Base-by-base conservation (phyloP, 192 early-diverging fungal species). In the Allomyces javanicus region DNA sequence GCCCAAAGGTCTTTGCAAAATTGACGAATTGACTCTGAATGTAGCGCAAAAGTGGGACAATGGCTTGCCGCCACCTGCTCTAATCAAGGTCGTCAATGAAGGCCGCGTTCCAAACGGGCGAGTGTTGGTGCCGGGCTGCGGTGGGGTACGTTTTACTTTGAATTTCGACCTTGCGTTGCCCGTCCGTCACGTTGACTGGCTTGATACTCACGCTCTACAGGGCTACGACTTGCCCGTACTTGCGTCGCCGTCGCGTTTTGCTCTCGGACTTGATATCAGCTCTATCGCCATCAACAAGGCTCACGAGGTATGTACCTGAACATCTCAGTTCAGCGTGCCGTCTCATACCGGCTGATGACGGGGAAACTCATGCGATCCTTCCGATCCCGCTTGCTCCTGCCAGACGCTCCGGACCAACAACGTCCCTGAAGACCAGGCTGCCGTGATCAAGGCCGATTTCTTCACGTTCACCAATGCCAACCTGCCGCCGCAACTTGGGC, bases 161-260 rank as follows among this genome's bases (percentile, higher is more conserved):
- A 40, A 40, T 9, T 7, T 40, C 33, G 33, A 40, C 33, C 33
- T 9, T 3, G 7, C 33, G 3, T 9, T 40, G 33, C 33, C 33
- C 33, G 0, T 26, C 26, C 26, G 26, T 40, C 7, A 9, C 33
- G 7, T 9, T 40, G 5, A 40, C 33, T 40, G 7, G 33, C 33
- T 40, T 40, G 33, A 40, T 9, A 40, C 7, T 26, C 26, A 3
- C 3, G 0, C 33, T 40, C 33, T 23, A 17, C 21, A 72, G 71
- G 85, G 89, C n/a, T 86, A 88, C 68, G 91, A 93, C 69, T 87
- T 88, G 27, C 75, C 86, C 73, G 85, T 77, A 64, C 73, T 91
- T 17, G 83, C 87, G 9, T 40, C 33, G 33, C 73, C 79, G 25
- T 65, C 75, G 23, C 76, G 80, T 25, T 78, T 79, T 69, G 82